Base-by-base conservation (phyloP, 768 basidiomycete genomes). In the Hypsizygus marmoreus region DNA sequence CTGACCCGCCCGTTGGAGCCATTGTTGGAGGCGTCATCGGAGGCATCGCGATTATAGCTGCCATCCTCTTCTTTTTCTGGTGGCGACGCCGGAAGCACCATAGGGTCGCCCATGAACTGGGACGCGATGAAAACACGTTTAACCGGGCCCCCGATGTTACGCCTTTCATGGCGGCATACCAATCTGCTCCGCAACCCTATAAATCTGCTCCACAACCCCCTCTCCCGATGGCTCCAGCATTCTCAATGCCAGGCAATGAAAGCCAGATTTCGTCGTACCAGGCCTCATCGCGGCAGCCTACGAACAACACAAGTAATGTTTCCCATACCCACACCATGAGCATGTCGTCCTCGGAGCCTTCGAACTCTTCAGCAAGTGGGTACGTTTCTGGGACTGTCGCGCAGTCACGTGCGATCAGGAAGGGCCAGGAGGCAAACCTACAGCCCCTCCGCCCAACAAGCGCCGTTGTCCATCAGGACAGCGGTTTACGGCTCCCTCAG, bases 11-110 rank as follows among this genome's bases (percentile, higher is more conserved):
- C 4, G 17, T 52, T 16, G 50, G 54, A 16, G 35, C 51, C 9
- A 45, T 53, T 12, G 35, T 53, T 1, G 54, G 51, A 8, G 54
- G 47, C 1, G 41, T 53, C 4, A 28, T 50, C 2, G 54, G 50
- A 2, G 41, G 47, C 14, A 17, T 52, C 9, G 31, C 28, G 0
- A 11, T 44, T 0, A 41, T 55, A 2, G 19, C 29, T 7, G 24
- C 43, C 13, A 0, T 53, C 2, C 17, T 52, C 0, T 33, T 44
- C 17, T 36, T 43, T 19, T 26, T 55, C 16, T 40, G 37, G 34
- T 47, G 36, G 19, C 20, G 13, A 12, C 24, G 41, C 13, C 24
- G 35, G 9, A 47, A 37, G 4, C 36, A n/a, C 14, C 40, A 45
- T n/a, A 36, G 17, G 24, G 9, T 8, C 24, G 17, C 9, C 24